phyloP scores from a whole-genome alignment of 1,284 basidiomycete species.

The Pseudozyma tsukubaensis region DNA sequence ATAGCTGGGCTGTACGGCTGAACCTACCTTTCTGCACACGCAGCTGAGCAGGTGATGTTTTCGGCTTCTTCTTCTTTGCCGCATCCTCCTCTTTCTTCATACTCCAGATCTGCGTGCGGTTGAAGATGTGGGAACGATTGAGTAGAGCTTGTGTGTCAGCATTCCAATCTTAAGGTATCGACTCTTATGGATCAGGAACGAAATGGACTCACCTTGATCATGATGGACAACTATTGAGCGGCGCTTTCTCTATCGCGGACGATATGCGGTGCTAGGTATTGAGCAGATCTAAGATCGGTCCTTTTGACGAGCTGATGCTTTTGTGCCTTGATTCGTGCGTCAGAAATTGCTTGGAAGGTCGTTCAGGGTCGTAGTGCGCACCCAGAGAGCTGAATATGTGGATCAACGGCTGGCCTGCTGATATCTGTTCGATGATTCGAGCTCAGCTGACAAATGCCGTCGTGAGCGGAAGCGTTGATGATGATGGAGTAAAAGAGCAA shows the following conservation, averaged over 20 bases:
- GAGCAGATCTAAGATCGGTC: no score
- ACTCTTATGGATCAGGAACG: not conserved
- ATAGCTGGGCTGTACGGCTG: not conserved
- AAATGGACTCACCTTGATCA: conserved; percentile 35
- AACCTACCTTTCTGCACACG: conserved; percentile 93
- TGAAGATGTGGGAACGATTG: not conserved
- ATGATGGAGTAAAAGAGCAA: no score
- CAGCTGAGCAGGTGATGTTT: conserved; percentile 96
- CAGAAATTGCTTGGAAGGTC: no score
- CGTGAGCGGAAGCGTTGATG: no score
- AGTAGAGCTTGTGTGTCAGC: not conserved
- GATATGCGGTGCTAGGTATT: not conserved
- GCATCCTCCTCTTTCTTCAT: conserved; percentile 67
- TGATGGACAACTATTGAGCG: conserved; percentile 10
- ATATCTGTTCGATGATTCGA: no score
- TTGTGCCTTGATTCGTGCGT: not conserved
- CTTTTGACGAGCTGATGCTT: not conserved
- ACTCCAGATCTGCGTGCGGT: conserved; percentile 56
- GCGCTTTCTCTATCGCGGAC: not conserved
- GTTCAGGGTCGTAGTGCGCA: no score
- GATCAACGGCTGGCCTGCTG: no score
- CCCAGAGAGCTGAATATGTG: no score
- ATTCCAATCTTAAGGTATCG: not conserved
- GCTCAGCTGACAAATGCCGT: no score
- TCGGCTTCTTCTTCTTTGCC: conserved; percentile 70